Conservation (phyloP, 257 asterid species). For the Ilex asprella region DNA sequence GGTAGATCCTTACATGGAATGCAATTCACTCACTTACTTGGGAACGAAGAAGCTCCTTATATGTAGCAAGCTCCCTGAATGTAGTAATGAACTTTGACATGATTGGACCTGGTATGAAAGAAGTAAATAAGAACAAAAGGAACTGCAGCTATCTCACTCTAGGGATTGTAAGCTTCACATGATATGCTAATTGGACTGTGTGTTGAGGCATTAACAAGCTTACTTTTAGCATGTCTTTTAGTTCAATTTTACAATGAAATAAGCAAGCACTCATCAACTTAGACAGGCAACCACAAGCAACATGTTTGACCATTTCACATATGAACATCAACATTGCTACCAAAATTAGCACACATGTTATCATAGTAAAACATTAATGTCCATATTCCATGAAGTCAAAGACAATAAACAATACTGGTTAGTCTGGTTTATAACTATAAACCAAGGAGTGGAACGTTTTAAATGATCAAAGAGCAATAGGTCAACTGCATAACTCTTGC, state of each 20-base stretch:
- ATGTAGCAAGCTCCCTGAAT: slow-evolving; percentile 77
- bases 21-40: slow-evolving; percentile 52
- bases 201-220: background rate
- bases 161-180: background rate
- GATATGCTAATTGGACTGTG: background rate
- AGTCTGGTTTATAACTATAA: background rate
- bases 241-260: background rate
- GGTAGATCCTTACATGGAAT: slow-evolving; percentile 4
- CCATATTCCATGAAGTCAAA: background rate
- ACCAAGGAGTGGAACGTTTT: background rate
- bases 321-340: background rate
- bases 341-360: background rate
- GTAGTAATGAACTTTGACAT: slow-evolving; percentile 70
- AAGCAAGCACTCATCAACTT: background rate
- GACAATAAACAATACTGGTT: background rate
- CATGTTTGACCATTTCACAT: background rate
- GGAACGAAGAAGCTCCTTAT: slow-evolving; percentile 94
- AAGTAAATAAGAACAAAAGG: slow-evolving; percentile 21
- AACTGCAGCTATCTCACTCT: background rate
- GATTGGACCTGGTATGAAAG: slow-evolving; percentile 63
- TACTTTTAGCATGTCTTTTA: background rate
- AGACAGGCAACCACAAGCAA: background rate
- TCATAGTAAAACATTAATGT: background rate
- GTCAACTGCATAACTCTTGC: background rate
- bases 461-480: background rate